Conservation (phyloP, 768 basidiomycete genomes). For the Lyophyllum semitale region DNA sequence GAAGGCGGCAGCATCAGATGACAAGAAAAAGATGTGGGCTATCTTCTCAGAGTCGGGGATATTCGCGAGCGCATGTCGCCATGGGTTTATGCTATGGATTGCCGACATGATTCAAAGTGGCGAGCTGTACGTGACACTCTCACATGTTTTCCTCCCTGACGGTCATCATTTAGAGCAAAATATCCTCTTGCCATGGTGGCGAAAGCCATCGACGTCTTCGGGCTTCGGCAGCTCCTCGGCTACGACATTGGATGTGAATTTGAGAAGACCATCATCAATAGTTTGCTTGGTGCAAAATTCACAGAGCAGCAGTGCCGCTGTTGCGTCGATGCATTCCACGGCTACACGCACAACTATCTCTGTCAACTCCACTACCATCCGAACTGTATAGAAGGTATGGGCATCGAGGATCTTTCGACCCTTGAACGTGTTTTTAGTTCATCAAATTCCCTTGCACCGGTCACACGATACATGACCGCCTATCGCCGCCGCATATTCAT, state of each 20-base stretch:
- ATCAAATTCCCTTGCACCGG: constrained; percentile 28
- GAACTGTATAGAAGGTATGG: constrained; percentile 24
- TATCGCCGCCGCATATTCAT: constrained; percentile 30
- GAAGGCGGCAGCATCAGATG: constrained; percentile 29
- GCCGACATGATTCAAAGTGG: constrained; percentile 36
- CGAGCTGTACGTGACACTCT: constrained; percentile 31
- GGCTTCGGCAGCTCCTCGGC: constrained; percentile 7
- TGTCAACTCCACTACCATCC: constrained; percentile 33
- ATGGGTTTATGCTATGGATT: constrained; percentile 30
- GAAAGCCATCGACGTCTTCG: constrained; percentile 22
- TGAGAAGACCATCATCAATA: constrained; percentile 12
- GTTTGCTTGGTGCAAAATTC: constrained; percentile 14
- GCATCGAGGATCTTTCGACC: constrained; percentile 36
- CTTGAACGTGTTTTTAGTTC: constrained; percentile 30
- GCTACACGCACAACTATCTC: too few species aligned
- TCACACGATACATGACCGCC: too few species aligned
- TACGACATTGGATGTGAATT: constrained; percentile 32
- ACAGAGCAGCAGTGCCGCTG: constrained; percentile 18
- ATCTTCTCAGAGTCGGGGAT: constrained; percentile 39
- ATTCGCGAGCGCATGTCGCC: constrained; percentile 35
- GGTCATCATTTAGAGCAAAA: constrained; percentile 23
- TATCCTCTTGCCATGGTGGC: constrained; percentile 26
- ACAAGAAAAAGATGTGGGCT: constrained; percentile 32
- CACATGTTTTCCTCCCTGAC: not conserved
- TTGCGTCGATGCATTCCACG: too few species aligned